A percentile compares a stretch with the other conserved stretches of the same genome.
Evolutionary conservation across 2,329 filamentous ascomycete species (phyloP).

Genomic region (Raffaelea arxii): DNA sequence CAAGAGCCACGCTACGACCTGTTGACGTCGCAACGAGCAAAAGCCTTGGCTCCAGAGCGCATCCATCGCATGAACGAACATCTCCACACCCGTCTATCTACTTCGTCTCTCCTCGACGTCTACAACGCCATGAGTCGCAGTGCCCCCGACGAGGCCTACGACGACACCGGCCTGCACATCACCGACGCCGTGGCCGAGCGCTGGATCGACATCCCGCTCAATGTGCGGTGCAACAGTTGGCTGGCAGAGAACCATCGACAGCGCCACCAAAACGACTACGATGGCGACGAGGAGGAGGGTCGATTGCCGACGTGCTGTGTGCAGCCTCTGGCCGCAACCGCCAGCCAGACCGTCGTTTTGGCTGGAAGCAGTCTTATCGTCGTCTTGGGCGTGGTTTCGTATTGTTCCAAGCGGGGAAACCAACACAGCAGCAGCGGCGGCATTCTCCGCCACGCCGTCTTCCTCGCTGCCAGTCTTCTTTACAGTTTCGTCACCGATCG

Average conservation of each 20-base stretch:
- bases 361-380: too few relatives aligned
- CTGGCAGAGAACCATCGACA: too few relatives aligned
- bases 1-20: conserved; percentile 30
- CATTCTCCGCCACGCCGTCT: too few relatives aligned
- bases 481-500: conserved; percentile 47
- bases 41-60: conserved; percentile 35
- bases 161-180: conserved; percentile 39
- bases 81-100: too few relatives aligned
- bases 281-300: too few relatives aligned
- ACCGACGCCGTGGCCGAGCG: conserved; percentile 31
- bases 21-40: conserved; percentile 28
- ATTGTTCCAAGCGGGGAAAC: too few relatives aligned
- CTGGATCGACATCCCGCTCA: conserved; percentile 43
- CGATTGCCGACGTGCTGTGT: conserved; percentile 51
- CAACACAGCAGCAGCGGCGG: neutral
- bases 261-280: too few relatives aligned
- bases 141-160: conserved; percentile 23
- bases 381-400: too few relatives aligned
- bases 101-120: conserved; percentile 34
- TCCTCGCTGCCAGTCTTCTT: too few relatives aligned
- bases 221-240: conserved; percentile 42
- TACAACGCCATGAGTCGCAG: conserved; percentile 37
- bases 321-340: too few relatives aligned
- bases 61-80: conserved; percentile 43
- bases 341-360: too few relatives aligned